A percentile compares a stretch with the other conserved stretches of the same genome.
phyloP scores from a whole-genome alignment of 805 yeast species.

The Barnettozyma botsteinii region DNA sequence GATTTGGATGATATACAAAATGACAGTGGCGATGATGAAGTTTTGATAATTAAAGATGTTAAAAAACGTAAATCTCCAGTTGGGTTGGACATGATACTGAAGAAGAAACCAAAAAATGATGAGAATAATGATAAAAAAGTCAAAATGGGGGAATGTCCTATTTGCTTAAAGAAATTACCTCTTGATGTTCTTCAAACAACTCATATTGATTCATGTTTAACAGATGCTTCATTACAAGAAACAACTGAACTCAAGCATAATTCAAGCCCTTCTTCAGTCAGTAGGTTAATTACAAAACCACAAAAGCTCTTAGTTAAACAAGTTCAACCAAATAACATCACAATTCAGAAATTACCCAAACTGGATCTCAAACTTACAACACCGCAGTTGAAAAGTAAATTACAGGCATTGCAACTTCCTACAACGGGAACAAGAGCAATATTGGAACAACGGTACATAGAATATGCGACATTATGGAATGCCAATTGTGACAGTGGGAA shows the following conservation, averaged over 20 bases:
- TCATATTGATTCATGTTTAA: constrained; percentile 57
- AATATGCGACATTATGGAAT: constrained; percentile 72
- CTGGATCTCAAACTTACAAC: constrained; percentile 58
- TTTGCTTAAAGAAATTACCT: constrained; percentile 50
- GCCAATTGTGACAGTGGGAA: constrained; percentile 69
- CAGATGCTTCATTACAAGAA: constrained; percentile 20
- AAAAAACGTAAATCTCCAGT: constrained; percentile 17
- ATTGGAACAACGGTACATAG: constrained; percentile 66
- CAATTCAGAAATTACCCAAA: constrained; percentile 45
- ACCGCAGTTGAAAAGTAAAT: constrained; percentile 54
- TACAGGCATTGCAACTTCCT: constrained; percentile 50
- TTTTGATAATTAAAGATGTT: constrained; percentile 26
- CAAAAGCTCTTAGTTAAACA: constrained; percentile 7
- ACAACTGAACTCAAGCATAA: too few relatives aligned
- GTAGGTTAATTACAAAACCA: constrained; percentile 4
- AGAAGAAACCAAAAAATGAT: constrained; percentile 10
- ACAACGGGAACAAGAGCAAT: constrained; percentile 56
- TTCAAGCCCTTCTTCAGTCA: background rate
- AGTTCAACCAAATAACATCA: constrained; percentile 27
- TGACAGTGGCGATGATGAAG: constrained; percentile 24
- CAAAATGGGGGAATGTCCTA: constrained; percentile 53
- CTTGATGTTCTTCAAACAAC: constrained; percentile 44
- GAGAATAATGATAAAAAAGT: background rate
- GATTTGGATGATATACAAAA: constrained; percentile 21
- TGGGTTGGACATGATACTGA: constrained; percentile 17